Evolutionary conservation across 352 stramenopile species (phyloP), one percentile per base, ranked within the genome.

Genomic region (Phytophthora cactorum): DNA sequence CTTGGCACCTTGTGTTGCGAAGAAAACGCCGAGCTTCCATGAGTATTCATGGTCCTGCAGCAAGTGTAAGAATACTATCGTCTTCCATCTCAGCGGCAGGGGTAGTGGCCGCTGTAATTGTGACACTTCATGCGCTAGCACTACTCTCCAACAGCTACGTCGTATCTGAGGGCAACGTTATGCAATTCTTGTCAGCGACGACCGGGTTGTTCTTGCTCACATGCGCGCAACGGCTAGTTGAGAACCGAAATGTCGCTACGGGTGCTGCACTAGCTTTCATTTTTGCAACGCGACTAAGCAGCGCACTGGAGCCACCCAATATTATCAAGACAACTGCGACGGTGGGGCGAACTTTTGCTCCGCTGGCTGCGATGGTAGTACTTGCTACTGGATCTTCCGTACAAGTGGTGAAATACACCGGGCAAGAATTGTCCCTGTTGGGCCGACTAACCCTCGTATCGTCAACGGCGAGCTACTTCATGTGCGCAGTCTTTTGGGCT

Each of bases 141-240:
- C 68, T 94, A 27, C 72, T 94, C 17, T 95, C 89, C 34, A 96
- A 96, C 62, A 95, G 86, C 74, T 96, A 90, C 66, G 91, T 96
- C 29, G 82, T 94, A n/a, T 74, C 83, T 7, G 88, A 96, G 52
- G 59, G 75, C 55, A 77, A 74, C 28, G 84, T 91, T 8, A 86
- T 93, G 70, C 73, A 81, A 25, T 96, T 93, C 49, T 57, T 96
- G 43, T 79, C 75, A 22, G 70, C 77, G 39, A 87, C 79, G 6
- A 76, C 68, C 0, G 84, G 84, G 1, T 74, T 84, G 43, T 85
- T 86, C 50, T 46, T 86, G 57, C 62, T 90, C 4, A 46, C 50
- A 22, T 66, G 58, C 12, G 43, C 70, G 1, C 76, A 82, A 55
- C 63, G 70, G 5, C 41, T 52, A 32, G 38, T 4, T n/a, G 9